Conservation (phyloP, 805 yeast genomes). For the Wickerhamomyces mucosus region DNA sequence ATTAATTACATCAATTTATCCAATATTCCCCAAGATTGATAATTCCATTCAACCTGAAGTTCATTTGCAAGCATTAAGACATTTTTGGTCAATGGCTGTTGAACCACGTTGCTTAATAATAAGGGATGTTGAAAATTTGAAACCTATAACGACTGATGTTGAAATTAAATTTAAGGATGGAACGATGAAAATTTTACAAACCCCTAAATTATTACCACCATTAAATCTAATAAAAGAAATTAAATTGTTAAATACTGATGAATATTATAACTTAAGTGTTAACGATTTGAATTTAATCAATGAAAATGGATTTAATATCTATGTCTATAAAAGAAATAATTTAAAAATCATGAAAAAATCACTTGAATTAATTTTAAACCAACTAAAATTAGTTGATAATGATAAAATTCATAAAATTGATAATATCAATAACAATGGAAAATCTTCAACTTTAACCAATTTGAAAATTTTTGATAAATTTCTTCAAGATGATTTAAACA, state of each 20-base stretch:
- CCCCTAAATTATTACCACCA: slow-evolving; percentile 70
- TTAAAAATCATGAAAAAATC: slow-evolving; percentile 24
- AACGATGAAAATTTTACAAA: slow-evolving; percentile 19
- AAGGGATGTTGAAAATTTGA: slow-evolving; percentile 55
- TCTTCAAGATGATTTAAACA: slow-evolving; percentile 12
- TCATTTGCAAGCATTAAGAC: slow-evolving; percentile 77
- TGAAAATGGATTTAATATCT: slow-evolving; percentile 21
- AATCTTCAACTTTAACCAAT: not conserved
- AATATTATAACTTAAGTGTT: slow-evolving; percentile 43
- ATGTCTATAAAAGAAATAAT: slow-evolving; percentile 35
- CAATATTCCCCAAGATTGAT: slow-evolving; percentile 47
- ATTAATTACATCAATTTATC: slow-evolving; percentile 68
- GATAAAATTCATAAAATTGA: slow-evolving; percentile 1
- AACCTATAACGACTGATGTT: slow-evolving; percentile 41
- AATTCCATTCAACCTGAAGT: slow-evolving; percentile 35
- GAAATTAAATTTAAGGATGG: slow-evolving; percentile 29
- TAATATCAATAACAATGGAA: slow-evolving; percentile 5
- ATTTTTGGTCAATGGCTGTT: slow-evolving; percentile 83
- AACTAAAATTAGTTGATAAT: slow-evolving; percentile 14
- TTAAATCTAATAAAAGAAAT: slow-evolving; percentile 39
- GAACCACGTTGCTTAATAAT: slow-evolving; percentile 75
- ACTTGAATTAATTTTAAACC: slow-evolving; percentile 19
- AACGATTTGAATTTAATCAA: slow-evolving; percentile 28
- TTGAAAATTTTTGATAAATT: slow-evolving; percentile 9
- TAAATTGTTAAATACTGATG: slow-evolving; percentile 30